Conservation (phyloP, 1,284 basidiomycete species). For the Fomitiporia mediterranea region DNA sequence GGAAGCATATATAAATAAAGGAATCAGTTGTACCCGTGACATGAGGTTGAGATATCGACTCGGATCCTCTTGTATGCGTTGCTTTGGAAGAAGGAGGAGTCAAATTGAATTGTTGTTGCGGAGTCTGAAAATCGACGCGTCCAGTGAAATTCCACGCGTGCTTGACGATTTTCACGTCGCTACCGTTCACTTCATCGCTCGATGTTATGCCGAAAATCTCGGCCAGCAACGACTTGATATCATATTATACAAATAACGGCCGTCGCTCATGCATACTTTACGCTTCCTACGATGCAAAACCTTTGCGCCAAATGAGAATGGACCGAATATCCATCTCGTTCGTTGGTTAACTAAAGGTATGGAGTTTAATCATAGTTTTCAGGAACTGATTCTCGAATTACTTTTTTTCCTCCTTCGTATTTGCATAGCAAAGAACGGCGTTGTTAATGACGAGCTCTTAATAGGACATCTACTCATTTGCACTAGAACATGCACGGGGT, state of each 20-base stretch:
- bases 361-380: not conserved
- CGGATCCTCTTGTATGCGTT: too few relatives aligned
- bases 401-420: too few relatives aligned
- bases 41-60: too few relatives aligned
- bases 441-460: not conserved
- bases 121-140: not conserved
- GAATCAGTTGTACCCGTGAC: too few relatives aligned
- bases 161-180: not conserved
- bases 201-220: not conserved
- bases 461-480: slow-evolving; percentile 68
- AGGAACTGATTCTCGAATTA: not conserved
- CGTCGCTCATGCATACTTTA: not conserved
- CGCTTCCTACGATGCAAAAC: slow-evolving; percentile 10
- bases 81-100: too few relatives aligned
- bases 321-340: slow-evolving; percentile 16
- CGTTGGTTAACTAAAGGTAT: slow-evolving; percentile 11
- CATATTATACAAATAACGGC: not conserved
- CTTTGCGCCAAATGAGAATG: slow-evolving; percentile 15
- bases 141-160: not conserved
- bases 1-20: too few relatives aligned
- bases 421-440: too few relatives aligned
- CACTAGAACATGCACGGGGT: slow-evolving; percentile 64
- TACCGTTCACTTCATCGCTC: not conserved
- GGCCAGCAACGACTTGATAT: not conserved
- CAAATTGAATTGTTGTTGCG: too few relatives aligned